These are phyloP conservation scores for Scleroderma bovista DNA, from an alignment of 768 basidiomycete genomes.

Conservation along the genomic window DNA sequence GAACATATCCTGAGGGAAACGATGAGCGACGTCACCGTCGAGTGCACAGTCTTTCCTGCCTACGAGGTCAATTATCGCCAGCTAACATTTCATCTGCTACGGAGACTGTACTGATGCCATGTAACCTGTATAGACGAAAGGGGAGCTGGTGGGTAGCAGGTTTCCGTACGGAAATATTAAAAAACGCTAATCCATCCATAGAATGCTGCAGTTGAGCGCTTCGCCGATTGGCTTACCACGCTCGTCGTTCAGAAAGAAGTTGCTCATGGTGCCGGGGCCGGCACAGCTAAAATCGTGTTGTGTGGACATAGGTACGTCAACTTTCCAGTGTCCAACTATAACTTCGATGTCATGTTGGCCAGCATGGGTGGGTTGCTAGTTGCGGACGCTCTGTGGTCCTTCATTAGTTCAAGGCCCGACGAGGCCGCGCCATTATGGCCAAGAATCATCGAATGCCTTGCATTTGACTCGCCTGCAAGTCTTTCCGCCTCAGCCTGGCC, in stretches of 20 bases:
- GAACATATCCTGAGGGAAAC: slow-evolving; percentile 71
- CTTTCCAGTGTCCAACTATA: neutral
- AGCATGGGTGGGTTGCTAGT: slow-evolving; percentile 93
- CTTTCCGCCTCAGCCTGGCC: neutral
- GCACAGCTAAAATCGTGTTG: slow-evolving; percentile 69
- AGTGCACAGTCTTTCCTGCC: slow-evolving; percentile 80
- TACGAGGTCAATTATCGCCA: slow-evolving; percentile 59
- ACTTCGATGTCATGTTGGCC: slow-evolving; percentile 2
- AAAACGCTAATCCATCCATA: slow-evolving; percentile 23
- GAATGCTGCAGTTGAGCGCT: slow-evolving; percentile 77
- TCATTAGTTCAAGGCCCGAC: slow-evolving; percentile 63
- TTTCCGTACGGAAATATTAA: neutral
- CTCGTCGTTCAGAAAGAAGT: slow-evolving; percentile 83
- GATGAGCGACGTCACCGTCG: slow-evolving; percentile 49
- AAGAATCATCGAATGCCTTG: slow-evolving; percentile 74
- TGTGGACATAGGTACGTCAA: slow-evolving; percentile 77
- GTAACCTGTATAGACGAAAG: slow-evolving; percentile 63
- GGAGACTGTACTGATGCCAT: slow-evolving; percentile 8
- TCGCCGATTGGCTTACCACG: slow-evolving; percentile 91
- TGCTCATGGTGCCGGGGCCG: slow-evolving; percentile 69
- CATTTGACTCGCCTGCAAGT: slow-evolving; percentile 88
- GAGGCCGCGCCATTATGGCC: slow-evolving; percentile 76
- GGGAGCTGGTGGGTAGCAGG: slow-evolving; percentile 63
- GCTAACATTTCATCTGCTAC: slow-evolving; percentile 1
- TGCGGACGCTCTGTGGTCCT: slow-evolving; percentile 76